These are phyloP conservation scores for Telopea speciosissima DNA, from an alignment of 177 flowering plant genomes.

Conservation along the genomic window DNA sequence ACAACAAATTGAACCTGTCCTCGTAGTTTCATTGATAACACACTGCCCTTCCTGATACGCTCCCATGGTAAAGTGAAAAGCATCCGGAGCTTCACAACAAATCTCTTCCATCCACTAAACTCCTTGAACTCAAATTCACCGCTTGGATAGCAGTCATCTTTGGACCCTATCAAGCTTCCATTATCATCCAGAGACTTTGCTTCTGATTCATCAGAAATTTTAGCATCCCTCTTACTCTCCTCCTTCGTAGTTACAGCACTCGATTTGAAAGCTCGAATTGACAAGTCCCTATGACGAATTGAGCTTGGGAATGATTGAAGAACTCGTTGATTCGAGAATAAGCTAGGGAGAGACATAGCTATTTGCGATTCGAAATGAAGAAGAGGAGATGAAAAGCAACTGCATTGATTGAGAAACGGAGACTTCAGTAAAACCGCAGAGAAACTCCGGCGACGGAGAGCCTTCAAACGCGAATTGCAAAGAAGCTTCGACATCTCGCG, in stretches of 20 bases:
- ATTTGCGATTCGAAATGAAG: background rate
- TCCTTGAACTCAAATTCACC: slow-evolving; percentile 62
- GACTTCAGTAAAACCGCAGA: slow-evolving; percentile 8
- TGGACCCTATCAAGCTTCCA: slow-evolving; percentile 8
- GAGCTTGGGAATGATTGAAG: slow-evolving; percentile 4
- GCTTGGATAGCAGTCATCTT: slow-evolving; percentile 43
- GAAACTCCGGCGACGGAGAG: slow-evolving; percentile 10
- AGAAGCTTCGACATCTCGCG: slow-evolving; percentile 25
- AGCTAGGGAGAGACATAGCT: background rate
- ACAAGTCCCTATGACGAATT: slow-evolving; percentile 6
- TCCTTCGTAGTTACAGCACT: slow-evolving; percentile 14
- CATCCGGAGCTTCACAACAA: slow-evolving; percentile 63
- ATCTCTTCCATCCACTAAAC: slow-evolving; percentile 42
- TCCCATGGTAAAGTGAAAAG: slow-evolving; percentile 84
- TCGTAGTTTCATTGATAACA: slow-evolving; percentile 67
- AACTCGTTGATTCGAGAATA: slow-evolving; percentile 1
- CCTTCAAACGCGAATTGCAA: slow-evolving; percentile 13
- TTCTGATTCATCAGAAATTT: slow-evolving; percentile 1
- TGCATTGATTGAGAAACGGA: background rate
- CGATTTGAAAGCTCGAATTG: slow-evolving; percentile 30
- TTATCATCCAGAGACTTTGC: slow-evolving; percentile 9
- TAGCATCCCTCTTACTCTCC: background rate
- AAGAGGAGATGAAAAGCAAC: background rate
- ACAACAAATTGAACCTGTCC: slow-evolving; percentile 56
- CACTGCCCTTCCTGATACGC: slow-evolving; percentile 73